These are phyloP conservation scores for Dendrobium officinale DNA, from an alignment of 106 monocot species.

Conservation along the genomic window DNA sequence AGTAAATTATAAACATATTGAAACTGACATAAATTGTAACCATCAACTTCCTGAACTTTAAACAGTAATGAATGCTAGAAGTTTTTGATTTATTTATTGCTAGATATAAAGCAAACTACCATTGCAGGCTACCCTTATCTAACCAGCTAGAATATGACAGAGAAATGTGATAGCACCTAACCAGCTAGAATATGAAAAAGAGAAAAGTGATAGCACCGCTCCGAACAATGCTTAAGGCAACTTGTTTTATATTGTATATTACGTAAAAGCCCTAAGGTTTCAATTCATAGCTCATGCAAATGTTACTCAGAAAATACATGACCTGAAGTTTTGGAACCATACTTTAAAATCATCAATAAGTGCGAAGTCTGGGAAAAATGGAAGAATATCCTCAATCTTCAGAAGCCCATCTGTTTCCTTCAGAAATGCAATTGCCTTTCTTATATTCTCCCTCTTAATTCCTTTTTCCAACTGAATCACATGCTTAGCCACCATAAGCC, in stretches of 20 bases:
- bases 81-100: not conserved
- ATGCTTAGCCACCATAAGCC: slow-evolving; percentile 99
- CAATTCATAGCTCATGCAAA: not conserved
- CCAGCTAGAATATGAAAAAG: not conserved
- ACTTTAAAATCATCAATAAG: slow-evolving; percentile 99
- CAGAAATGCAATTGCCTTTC: slow-evolving; percentile 95
- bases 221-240: not conserved
- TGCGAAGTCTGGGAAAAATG: slow-evolving; percentile 97
- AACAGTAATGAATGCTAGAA: not conserved
- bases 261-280: not conserved
- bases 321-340: slow-evolving; percentile 7
- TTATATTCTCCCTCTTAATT: slow-evolving; percentile 95
- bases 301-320: not conserved
- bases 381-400: slow-evolving; percentile 97
- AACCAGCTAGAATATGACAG: not conserved
- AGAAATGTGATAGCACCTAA: not conserved
- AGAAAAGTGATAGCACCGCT: not conserved
- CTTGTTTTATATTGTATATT: not conserved
- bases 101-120: not conserved
- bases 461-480: slow-evolving; percentile 97
- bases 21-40: not conserved
- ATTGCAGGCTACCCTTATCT: not conserved
- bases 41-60: not conserved
- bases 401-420: slow-evolving; percentile 93
- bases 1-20: not conserved